Base-by-base conservation (phyloP, 352 stramenopile species). In the Phytophthora rubi region DNA sequence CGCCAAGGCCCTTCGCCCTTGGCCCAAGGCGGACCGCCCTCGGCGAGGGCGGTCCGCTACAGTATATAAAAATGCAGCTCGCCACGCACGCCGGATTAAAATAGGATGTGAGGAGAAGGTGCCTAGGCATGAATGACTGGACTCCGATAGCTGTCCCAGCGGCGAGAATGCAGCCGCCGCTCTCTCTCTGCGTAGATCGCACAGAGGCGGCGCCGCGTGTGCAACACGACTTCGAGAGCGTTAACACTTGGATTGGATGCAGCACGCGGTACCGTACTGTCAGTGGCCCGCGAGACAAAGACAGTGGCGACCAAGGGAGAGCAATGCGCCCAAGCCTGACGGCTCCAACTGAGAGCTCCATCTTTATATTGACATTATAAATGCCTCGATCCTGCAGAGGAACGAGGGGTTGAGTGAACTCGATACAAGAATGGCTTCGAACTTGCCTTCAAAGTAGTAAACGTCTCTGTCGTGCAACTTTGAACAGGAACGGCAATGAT, bases 161-260 rank as follows among this genome's bases (percentile, higher is more conserved):
- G 57, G 9, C 45, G 57, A 56, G 57, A 56, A 64, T 52, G 15
- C 51, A 57, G 51, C 28, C 28, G 28, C 30, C 28, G 10, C 9
- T 62, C 44, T 54, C 44, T 54, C 37, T 28, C 33, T 39, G 33
- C 33, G 35, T 32, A 30, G 47, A 10, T 32, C 45, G 48, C 48
- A 33, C 21, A 65, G 37, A 57, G 48, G 32, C 44, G 30, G 16
- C 55, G 49, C 13, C 55, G 49, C 21, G 28, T 30, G 58, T 37
- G 18, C 37, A 51, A 52, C 37, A 53, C 21, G 30, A 18, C 44
- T 37, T 23, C 32, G 2, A 65, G 23, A 30, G n/a, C 53, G 61
- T 62, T 57, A 68, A 56, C 61, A 51, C 52, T 55, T 56, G 30
- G 61, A 68, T 61, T 68, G 61, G 52, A 68, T 68, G 61, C 61